Evolutionary conservation across 2,329 filamentous ascomycete genomes (phyloP), one percentile per base, ranked within the genome.

Genomic region (Akanthomyces lecanii): DNA sequence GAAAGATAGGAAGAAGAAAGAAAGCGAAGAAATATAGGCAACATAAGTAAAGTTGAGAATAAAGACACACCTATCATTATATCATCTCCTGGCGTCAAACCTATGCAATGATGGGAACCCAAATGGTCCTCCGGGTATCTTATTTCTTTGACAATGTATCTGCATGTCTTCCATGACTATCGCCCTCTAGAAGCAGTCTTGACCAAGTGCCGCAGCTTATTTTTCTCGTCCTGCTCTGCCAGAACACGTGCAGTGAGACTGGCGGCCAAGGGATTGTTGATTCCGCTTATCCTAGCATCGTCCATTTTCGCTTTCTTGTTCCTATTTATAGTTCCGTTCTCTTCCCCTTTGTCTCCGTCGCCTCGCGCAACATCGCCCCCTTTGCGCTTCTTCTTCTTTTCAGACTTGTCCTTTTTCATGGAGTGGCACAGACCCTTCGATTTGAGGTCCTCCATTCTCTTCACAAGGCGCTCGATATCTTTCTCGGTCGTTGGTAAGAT

Each of bases 201-300:
- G 1, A 71, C 86, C 68, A 92, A 70, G 71, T 90, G 96, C 65
- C 90, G 82, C 67, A 88, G 81, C 77, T 94, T 97, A 67, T 92
- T 92, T 62, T 85, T 82, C 70, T 89, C 87, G 57, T 94, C 90
- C 73, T 97, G 91, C 70, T 98, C 94, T 28, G 89, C 89, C 30
- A 98, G 74, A 0, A 99, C 93, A 68, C 88, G 92, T 0, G 90
- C 90, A 0, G 94, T 96, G 50, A 99, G 77, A 4, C 87, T 89
- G 0, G 94, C 93, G 0, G 95, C 95, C 62, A 91, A 85, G 0
- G 91, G 81, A 69, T 98, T 96, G 74, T 97, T 97, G 74, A 98
- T 97, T 12, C 89, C 86, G 60, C 81, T 79, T 53, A 78, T 74
- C 54, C 78, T 75, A 1, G 71, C 72, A 47, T 75, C 71, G 1